phyloP scores from a whole-genome alignment of 2,329 filamentous ascomycete species.

The Penicillium hesseltinei region DNA sequence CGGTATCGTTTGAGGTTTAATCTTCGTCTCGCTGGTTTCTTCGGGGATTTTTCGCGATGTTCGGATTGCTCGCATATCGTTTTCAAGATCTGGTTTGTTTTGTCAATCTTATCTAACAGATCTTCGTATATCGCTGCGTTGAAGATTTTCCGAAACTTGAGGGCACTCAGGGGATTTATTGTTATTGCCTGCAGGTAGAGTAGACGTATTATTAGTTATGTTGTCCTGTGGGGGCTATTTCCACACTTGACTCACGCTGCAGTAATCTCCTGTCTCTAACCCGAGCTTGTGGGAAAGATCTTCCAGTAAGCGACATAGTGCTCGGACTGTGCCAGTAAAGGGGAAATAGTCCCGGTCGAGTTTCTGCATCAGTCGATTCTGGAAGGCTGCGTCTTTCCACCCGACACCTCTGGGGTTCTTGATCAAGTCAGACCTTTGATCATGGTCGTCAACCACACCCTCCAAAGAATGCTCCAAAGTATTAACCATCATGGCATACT shows the following conservation, averaged over 20 bases:
- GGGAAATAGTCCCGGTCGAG: not conserved
- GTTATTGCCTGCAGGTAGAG: too few species aligned
- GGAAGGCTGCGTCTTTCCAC: not conserved
- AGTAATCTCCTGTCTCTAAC: not conserved
- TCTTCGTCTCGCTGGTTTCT: not conserved
- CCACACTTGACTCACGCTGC: too few species aligned
- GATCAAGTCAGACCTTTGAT: not conserved
- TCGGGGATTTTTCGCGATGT: not conserved
- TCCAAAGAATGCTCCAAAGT: not conserved
- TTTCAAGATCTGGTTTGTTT: not conserved
- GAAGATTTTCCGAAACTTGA: not conserved
- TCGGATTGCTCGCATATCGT: not conserved
- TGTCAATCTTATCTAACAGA: not conserved
- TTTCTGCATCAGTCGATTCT: not conserved
- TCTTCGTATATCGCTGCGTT: not conserved
- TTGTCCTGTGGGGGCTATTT: too few species aligned
- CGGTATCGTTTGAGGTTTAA: not conserved
- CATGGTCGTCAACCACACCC: not conserved
- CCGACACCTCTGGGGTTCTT: not conserved
- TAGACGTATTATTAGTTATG: too few species aligned
- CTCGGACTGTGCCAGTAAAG: not conserved
- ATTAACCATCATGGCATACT: conserved; percentile 12
- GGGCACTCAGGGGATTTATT: too few species aligned
- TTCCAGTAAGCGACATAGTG: not conserved
- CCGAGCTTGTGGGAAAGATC: not conserved